These are phyloP conservation scores for Hypoxylon sp. DNA, from an alignment of 2,329 filamentous ascomycete genomes.

Conservation along the genomic window DNA sequence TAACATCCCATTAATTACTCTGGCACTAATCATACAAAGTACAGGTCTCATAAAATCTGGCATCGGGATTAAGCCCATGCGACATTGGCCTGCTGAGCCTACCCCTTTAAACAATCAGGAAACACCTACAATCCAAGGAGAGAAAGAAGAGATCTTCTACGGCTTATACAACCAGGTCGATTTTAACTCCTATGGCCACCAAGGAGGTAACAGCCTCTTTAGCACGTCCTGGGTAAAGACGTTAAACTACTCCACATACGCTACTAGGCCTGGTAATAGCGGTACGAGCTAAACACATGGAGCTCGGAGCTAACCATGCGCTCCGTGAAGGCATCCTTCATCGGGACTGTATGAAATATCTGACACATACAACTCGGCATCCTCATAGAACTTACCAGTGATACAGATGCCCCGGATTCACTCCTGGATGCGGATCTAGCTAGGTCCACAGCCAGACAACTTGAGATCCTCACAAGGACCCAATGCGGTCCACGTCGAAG, in stretches of 20 bases:
- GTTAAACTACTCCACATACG: neutral
- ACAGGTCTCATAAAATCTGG: neutral
- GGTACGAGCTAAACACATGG: neutral
- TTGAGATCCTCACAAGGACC: no score
- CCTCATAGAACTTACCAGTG: neutral
- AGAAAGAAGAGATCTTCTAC: neutral
- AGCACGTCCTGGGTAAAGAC: neutral
- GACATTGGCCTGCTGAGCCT: neutral
- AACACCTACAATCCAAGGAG: no score
- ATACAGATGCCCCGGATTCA: neutral
- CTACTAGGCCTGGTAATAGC: neutral
- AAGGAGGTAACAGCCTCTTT: neutral
- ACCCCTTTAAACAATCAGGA: neutral
- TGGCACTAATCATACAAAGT: neutral
- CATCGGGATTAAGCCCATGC: neutral
- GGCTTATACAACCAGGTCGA: neutral
- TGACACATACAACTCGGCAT: neutral
- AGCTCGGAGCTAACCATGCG: neutral
- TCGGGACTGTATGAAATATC: neutral
- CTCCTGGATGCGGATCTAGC: no score
- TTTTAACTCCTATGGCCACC: neutral
- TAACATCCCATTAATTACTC: neutral
- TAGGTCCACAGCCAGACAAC: no score
- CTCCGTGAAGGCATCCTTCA: neutral
- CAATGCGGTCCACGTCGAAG: neutral